phyloP scores from a whole-genome alignment of 805 yeast genomes.

The Pichia nanzhaoensis region DNA sequence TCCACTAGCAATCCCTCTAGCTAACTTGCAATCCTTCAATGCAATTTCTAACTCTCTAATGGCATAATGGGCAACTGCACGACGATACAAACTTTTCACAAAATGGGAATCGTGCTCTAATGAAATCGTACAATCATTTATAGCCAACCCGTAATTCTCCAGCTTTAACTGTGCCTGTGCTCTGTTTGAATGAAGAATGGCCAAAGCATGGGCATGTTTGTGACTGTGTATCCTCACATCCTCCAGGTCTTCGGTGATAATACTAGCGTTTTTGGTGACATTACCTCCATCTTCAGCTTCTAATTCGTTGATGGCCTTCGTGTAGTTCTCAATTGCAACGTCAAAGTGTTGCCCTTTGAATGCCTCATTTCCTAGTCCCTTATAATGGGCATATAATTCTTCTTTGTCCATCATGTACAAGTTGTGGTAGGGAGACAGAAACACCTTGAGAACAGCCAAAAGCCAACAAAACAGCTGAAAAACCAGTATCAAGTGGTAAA shows the following conservation, averaged over 20 bases:
- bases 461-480: not conserved
- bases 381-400: slow-evolving; percentile 37
- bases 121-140: slow-evolving; percentile 70
- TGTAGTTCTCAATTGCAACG: slow-evolving; percentile 63
- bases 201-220: slow-evolving; percentile 30
- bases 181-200: slow-evolving; percentile 72
- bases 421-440: no score
- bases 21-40: slow-evolving; percentile 55
- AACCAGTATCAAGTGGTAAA: not conserved
- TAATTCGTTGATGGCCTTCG: slow-evolving; percentile 55
- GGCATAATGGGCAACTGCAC: slow-evolving; percentile 78
- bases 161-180: slow-evolving; percentile 84
- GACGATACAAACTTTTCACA: slow-evolving; percentile 76
- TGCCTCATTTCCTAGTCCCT: slow-evolving; percentile 66
- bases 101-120: slow-evolving; percentile 59
- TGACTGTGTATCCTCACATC: slow-evolving; percentile 18
- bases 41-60: slow-evolving; percentile 72
- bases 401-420: slow-evolving; percentile 5
- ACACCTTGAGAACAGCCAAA: not conserved
- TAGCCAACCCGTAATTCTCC: slow-evolving; percentile 82
- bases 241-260: slow-evolving; percentile 5
- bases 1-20: slow-evolving; percentile 55
- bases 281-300: slow-evolving; percentile 1
- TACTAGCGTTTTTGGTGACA: not conserved
- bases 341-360: slow-evolving; percentile 59